These are phyloP conservation scores for Tetrahymena borealis DNA, from an alignment of 73 alveolate species.

Conservation along the genomic window DNA sequence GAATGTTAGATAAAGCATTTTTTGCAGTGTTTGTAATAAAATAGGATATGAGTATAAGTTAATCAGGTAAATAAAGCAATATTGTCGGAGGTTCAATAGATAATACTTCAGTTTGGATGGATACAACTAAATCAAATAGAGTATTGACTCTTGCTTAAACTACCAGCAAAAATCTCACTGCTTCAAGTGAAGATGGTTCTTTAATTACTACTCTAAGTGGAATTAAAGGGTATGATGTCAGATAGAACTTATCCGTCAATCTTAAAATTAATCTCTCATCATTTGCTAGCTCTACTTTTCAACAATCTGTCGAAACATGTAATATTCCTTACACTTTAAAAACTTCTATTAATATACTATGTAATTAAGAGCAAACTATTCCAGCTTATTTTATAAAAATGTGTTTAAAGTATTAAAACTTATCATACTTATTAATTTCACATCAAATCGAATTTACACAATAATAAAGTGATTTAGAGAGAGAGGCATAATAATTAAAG, in stretches of 20 bases:
- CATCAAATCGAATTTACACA: too few species aligned
- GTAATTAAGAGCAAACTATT: too few species aligned
- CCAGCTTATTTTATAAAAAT: too few species aligned
- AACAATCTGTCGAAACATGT: background rate
- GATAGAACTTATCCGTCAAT: background rate
- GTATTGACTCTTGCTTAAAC: background rate
- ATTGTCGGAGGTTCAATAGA: background rate
- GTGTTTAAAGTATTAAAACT: too few species aligned
- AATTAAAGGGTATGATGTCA: background rate
- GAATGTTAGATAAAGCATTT: background rate
- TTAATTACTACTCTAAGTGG: background rate
- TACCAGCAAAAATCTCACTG: background rate
- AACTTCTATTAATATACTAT: background rate
- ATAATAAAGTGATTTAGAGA: too few species aligned
- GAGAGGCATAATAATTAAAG: too few species aligned
- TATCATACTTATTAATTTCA: too few species aligned
- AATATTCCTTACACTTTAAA: background rate
- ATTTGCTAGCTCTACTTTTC: background rate
- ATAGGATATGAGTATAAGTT: background rate
- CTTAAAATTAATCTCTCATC: background rate
- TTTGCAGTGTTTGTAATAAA: background rate
- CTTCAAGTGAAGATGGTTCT: background rate
- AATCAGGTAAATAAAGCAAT: background rate
- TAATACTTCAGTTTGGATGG: background rate
- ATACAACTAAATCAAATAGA: background rate